Base-by-base conservation (phyloP, 2,329 filamentous ascomycete genomes). In the Monilinia aucupariae region DNA sequence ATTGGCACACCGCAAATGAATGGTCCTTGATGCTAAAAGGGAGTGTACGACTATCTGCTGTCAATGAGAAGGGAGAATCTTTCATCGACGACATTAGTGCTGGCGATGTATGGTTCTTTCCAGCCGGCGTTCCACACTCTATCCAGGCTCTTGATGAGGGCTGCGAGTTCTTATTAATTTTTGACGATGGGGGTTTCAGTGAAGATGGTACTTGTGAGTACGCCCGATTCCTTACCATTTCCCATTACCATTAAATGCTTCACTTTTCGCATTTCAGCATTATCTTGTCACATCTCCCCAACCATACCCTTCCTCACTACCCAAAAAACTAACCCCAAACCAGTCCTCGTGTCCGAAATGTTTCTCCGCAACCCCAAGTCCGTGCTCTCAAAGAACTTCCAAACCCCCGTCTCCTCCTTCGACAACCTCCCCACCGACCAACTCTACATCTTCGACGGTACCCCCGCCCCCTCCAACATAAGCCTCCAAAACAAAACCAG, bases 111-210 rank as follows among this genome's bases (percentile, higher is more conserved):
- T 83, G 81, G 81, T 82, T 80, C 70, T 83, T 82, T 72, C 77
- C 81, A 1, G 73, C 76, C 0, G 79, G 79, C 47, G 68, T 82
- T 59, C 78, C 82, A 1, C 81, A 79, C 71, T 81, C 78, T 2
- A 78, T 85, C 49, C 83, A 82, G 72, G 83, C 78, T 0, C 78
- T 85, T 15, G 80, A 80, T 4, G 75, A 80, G 39, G 84, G 83
- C 0, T 76, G 74, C 48, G 84, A 86, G 70, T 86, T 85, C 70
- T 76, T 86, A 1, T 76, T 86, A 2, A 79, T 87, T 55, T 87
- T 87, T 67, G 80, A 87, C 72, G 75, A 81, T 62, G 84, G 84
- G 4, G 71, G 73, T 6, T 86, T 86, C 74, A 81, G 78, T 59
- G 84, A 86, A 72, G 82, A 85, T 62, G 78, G 77, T 52, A 86